A percentile compares a stretch with the other conserved stretches of the same genome.
Conservation (phyloP, 768 basidiomycete species). For the Coprinopsis sp. region DNA sequence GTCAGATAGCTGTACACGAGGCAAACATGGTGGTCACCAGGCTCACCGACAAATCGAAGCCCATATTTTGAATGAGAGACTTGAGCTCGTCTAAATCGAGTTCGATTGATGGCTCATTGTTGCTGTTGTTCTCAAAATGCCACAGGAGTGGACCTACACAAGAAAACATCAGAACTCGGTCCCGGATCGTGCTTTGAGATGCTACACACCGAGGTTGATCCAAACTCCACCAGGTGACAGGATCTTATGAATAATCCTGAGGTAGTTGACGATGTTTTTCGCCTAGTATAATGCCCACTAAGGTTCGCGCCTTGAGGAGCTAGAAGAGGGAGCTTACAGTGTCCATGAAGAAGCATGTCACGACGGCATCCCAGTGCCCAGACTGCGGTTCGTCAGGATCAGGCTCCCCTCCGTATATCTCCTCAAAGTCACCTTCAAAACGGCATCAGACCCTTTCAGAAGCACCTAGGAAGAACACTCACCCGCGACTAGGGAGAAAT, state of each 20-base stretch:
- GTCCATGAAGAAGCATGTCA: slow-evolving; percentile 98
- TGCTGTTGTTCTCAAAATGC: slow-evolving; percentile 91
- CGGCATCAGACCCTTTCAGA: not conserved
- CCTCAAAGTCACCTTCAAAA: slow-evolving; percentile 79
- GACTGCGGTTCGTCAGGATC: slow-evolving; percentile 59
- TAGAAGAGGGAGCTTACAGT: slow-evolving; percentile 48
- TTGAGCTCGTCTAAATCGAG: slow-evolving; percentile 89
- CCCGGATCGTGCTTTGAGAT: not conserved
- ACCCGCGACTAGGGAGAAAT: slow-evolving; percentile 88
- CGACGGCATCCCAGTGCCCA: slow-evolving; percentile 81
- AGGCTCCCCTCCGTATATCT: slow-evolving; percentile 69
- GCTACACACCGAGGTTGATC: slow-evolving; percentile 73
- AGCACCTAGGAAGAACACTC: slow-evolving; percentile 15
- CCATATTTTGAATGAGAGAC: slow-evolving; percentile 60
- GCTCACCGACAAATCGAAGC: slow-evolving; percentile 78
- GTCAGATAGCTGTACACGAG: not conserved
- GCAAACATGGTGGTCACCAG: slow-evolving; percentile 2
- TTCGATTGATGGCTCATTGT: slow-evolving; percentile 80
- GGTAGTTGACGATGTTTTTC: slow-evolving; percentile 87
- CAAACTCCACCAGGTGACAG: slow-evolving; percentile 85
- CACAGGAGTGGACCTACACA: slow-evolving; percentile 80
- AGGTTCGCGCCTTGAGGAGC: not conserved
- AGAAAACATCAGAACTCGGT: slow-evolving; percentile 4
- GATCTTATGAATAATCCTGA: slow-evolving; percentile 79
- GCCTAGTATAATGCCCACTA: slow-evolving; percentile 44